Percentiles rank a stretch among this genome's conserved stretches.
These are phyloP conservation scores for Plasmodium blacklocki DNA, from an alignment of 169 alveolate species.

Conservation along the genomic window DNA sequence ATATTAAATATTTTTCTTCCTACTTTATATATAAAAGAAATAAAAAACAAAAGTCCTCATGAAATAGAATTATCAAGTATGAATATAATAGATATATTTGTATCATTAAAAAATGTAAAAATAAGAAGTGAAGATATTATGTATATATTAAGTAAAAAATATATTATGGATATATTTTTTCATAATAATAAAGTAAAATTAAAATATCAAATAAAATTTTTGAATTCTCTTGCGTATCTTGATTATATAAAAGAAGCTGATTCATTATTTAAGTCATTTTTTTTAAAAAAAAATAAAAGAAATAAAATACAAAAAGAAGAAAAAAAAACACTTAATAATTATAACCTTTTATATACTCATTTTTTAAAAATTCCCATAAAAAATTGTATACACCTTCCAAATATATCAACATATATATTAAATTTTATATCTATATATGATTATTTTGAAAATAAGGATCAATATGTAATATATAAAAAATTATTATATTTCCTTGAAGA, in stretches of 20 bases:
- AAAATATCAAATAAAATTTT: slow-evolving; percentile 28
- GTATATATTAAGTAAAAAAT: slow-evolving; percentile 3
- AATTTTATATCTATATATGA: slow-evolving; percentile 26
- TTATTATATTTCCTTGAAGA: background rate
- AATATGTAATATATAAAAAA: slow-evolving; percentile 2
- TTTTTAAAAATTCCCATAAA: slow-evolving; percentile 18
- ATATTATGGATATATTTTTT: slow-evolving; percentile 9
- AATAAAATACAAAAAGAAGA: background rate
- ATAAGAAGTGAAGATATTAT: background rate
- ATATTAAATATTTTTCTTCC: background rate
- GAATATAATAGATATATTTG: slow-evolving; percentile 15
- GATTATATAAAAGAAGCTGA: slow-evolving; percentile 33
- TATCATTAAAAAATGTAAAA: slow-evolving; percentile 33
- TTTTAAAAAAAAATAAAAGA: background rate
- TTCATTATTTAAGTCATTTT: background rate
- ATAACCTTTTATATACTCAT: slow-evolving; percentile 12
- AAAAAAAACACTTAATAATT: background rate
- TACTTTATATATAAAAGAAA: slow-evolving; percentile 16
- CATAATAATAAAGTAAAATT: slow-evolving; percentile 3
- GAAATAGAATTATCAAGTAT: slow-evolving; percentile 36
- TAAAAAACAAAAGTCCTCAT: background rate
- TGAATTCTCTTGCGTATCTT: slow-evolving; percentile 22
- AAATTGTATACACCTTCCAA: slow-evolving; percentile 21
- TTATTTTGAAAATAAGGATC: background rate
- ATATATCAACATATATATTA: slow-evolving; percentile 36